Evolutionary conservation across 2,329 filamentous ascomycete genomes (phyloP).

Genomic region (Macroventuria anomochaeta): DNA sequence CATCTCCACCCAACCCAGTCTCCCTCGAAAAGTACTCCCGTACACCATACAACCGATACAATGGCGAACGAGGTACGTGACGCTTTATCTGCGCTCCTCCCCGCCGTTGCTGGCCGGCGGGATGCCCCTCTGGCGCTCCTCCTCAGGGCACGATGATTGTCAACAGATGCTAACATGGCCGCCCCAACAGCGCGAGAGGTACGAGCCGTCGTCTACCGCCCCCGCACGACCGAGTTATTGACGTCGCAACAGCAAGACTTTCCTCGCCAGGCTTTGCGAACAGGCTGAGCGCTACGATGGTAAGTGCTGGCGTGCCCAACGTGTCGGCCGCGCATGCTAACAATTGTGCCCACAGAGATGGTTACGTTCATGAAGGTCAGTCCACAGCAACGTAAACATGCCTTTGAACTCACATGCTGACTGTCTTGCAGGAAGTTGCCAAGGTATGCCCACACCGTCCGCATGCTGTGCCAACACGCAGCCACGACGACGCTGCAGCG

Average conservation of each 20-base stretch:
- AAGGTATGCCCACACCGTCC: conserved; percentile 65
- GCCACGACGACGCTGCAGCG: conserved; percentile 21
- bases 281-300: conserved; percentile 99
- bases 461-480: conserved; percentile 30
- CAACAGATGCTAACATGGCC: conserved; percentile 47
- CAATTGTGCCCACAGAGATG: conserved; percentile 71
- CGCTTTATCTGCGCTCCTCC: conserved; percentile 45
- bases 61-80: conserved; percentile 70
- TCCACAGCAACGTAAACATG: conserved; percentile 21
- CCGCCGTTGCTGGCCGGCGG: conserved; percentile 46
- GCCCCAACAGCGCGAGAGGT: conserved; percentile 57
- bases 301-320: conserved; percentile 52
- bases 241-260: conserved; percentile 73
- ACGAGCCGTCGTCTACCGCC: conserved; percentile 33
- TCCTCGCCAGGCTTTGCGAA: conserved; percentile 99
- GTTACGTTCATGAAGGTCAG: conserved; percentile 96
- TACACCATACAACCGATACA: conserved; percentile 43
- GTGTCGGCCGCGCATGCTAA: conserved; percentile 38
- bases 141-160: conserved; percentile 38
- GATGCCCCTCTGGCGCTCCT: conserved; percentile 51
- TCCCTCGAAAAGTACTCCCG: conserved; percentile 22
- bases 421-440: conserved; percentile 78
- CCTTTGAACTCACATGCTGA: conserved; percentile 39
- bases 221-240: conserved; percentile 29
- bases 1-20: conserved; percentile 30